A percentile compares a stretch with the other conserved stretches of the same genome.
phyloP scores from a whole-genome alignment of 2,329 filamentous ascomycete species.

The Curvularia sp. region DNA sequence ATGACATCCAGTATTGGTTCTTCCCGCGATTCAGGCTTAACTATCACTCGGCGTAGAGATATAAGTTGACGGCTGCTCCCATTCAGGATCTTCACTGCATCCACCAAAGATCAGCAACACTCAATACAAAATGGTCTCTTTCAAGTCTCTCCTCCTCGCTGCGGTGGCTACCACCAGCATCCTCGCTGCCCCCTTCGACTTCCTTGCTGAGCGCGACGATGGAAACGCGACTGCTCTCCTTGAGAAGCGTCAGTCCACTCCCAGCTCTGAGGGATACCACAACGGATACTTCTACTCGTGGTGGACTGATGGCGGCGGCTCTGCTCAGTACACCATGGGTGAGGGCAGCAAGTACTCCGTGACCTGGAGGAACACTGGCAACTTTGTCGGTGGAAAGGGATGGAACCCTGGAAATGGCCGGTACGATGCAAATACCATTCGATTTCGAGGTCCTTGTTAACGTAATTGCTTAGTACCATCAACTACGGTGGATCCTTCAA shows the following conservation, averaged over 20 bases:
- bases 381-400: slow-evolving; percentile 39
- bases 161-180: slow-evolving; percentile 23
- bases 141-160: slow-evolving; percentile 32
- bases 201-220: slow-evolving; percentile 30
- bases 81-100: slow-evolving; percentile 15
- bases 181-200: slow-evolving; percentile 28
- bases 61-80: slow-evolving; percentile 17
- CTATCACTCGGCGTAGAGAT: slow-evolving; percentile 9
- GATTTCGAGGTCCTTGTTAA: not conserved
- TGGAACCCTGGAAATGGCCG: slow-evolving; percentile 54
- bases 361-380: slow-evolving; percentile 32
- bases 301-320: slow-evolving; percentile 60
- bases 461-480: slow-evolving; percentile 18
- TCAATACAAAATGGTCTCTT: slow-evolving; percentile 29
- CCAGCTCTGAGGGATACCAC: slow-evolving; percentile 56
- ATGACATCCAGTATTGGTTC: slow-evolving; percentile 18
- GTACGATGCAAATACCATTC: slow-evolving; percentile 39
- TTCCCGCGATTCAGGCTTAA: slow-evolving; percentile 26
- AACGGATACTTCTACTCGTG: slow-evolving; percentile 63
- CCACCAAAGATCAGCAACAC: slow-evolving; percentile 13
- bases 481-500: slow-evolving; percentile 27
- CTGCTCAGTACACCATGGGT: slow-evolving; percentile 33
- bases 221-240: slow-evolving; percentile 26
- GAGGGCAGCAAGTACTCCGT: slow-evolving; percentile 31
- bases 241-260: slow-evolving; percentile 43